Percentiles rank a stretch among this genome's conserved stretches.
Evolutionary conservation across 2,329 filamentous ascomycete genomes (phyloP).

Genomic region (Byssochlamys sp.): DNA sequence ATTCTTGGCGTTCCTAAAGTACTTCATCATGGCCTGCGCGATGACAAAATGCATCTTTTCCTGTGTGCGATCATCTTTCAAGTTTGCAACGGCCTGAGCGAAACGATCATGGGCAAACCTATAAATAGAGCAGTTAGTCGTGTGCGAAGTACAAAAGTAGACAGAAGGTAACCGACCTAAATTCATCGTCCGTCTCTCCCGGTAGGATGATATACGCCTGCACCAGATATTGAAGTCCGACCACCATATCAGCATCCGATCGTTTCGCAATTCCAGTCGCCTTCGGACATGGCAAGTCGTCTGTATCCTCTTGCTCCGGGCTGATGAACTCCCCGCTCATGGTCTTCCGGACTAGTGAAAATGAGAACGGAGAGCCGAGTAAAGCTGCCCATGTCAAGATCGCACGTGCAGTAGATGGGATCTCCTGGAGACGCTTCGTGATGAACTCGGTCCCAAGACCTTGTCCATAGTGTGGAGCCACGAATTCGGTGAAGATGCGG

Average conservation of each 20-base stretch:
- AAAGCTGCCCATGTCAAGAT: constrained; percentile 81
- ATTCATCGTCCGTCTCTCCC: constrained; percentile 74
- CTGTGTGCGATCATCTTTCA: constrained; percentile 58
- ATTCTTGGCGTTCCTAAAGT: constrained; percentile 53
- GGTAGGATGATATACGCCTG: constrained; percentile 71
- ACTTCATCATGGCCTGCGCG: constrained; percentile 67
- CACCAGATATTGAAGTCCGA: constrained; percentile 72
- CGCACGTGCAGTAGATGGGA: constrained; percentile 62
- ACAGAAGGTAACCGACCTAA: constrained; percentile 37
- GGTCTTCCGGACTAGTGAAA: constrained; percentile 66
- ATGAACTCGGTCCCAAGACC: constrained; percentile 77
- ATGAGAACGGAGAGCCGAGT: constrained; percentile 73
- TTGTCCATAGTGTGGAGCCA: constrained; percentile 66
- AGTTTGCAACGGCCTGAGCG: constrained; percentile 59
- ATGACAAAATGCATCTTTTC: constrained; percentile 86
- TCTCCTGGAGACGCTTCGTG: constrained; percentile 63
- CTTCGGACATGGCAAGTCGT: constrained; percentile 29
- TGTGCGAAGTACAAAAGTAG: not conserved
- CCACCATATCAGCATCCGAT: constrained; percentile 55
- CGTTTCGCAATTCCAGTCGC: constrained; percentile 44
- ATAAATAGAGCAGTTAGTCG: constrained; percentile 5
- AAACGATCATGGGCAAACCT: constrained; percentile 84
- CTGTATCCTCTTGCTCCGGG: constrained; percentile 36
- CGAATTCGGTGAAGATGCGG: constrained; percentile 68
- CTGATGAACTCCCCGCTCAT: constrained; percentile 66